Evolutionary conservation across 192 early-diverging fungal genomes (phyloP).

Genomic region (Linnemannia schmuckeri): DNA sequence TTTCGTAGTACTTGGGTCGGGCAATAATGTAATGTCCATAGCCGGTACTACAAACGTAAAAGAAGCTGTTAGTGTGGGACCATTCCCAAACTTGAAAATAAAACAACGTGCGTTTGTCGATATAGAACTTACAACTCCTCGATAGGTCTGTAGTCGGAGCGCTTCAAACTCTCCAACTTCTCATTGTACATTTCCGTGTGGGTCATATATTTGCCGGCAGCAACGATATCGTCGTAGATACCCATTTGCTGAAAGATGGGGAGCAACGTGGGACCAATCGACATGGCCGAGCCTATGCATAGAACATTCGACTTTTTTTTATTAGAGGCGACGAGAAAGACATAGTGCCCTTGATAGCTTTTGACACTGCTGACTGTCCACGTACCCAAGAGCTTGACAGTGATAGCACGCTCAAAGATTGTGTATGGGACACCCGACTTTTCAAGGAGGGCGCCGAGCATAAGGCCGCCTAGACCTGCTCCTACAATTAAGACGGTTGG

Average conservation of each 20-base stretch:
- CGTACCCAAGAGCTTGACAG: conserved; percentile 28
- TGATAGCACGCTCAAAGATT: conserved; percentile 22
- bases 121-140: neutral
- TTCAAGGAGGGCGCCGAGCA: conserved; percentile 20
- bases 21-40: conserved; percentile 9
- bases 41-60: conserved; percentile 1
- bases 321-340: too few relatives aligned
- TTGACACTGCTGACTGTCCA: neutral
- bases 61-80: neutral
- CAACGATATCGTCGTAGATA: conserved; percentile 10
- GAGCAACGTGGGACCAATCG: neutral
- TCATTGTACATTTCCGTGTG: neutral
- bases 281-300: neutral
- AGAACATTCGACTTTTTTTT: too few relatives aligned
- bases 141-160: neutral
- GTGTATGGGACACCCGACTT: conserved; percentile 9
- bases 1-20: conserved; percentile 4
- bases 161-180: neutral
- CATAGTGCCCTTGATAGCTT: neutral
- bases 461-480: conserved; percentile 27
- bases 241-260: conserved; percentile 17
- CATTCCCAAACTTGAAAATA: neutral
- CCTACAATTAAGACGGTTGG: conserved; percentile 36
- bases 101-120: neutral
- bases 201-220: neutral